These are phyloP conservation scores for Microcyclosporella mali DNA, from an alignment of 2,329 filamentous ascomycete species.

Conservation along the genomic window DNA sequence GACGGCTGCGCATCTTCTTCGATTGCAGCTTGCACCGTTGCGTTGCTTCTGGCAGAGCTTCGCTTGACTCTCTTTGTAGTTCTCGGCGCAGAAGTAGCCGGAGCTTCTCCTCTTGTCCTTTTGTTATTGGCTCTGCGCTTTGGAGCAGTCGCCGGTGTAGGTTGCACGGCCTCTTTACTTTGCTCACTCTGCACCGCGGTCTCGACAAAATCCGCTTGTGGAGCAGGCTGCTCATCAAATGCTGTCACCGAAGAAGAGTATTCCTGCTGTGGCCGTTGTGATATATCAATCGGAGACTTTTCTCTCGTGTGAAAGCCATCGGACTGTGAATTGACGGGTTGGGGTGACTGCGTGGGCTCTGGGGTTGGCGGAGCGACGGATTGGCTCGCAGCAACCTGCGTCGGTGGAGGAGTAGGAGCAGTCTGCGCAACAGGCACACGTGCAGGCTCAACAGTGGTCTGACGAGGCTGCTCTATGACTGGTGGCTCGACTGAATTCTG, in stretches of 20 bases:
- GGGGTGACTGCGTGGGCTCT: too few relatives aligned
- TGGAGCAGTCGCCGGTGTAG: neutral
- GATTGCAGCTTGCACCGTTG: conserved; percentile 13
- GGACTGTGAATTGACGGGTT: too few relatives aligned
- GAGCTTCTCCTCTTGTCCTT: conserved; percentile 5
- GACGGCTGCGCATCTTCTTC: conserved; percentile 12
- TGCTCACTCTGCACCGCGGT: too few relatives aligned
- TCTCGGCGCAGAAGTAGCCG: conserved; percentile 4
- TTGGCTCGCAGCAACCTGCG: neutral
- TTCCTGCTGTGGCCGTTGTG: too few relatives aligned
- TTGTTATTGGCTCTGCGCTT: conserved; percentile 7
- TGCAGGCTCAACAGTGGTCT: too few relatives aligned
- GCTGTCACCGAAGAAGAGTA: neutral
- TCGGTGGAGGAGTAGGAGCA: neutral
- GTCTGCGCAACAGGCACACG: too few relatives aligned
- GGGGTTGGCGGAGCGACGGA: too few relatives aligned
- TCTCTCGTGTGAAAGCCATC: too few relatives aligned
- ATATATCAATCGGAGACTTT: too few relatives aligned
- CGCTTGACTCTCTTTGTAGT: conserved; percentile 20
- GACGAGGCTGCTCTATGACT: too few relatives aligned
- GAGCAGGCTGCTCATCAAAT: neutral
- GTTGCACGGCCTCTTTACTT: too few relatives aligned
- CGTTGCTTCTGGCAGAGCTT: conserved; percentile 19
- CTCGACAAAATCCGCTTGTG: too few relatives aligned
- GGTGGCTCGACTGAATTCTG: neutral